A percentile compares a stretch with the other conserved stretches of the same genome.
Evolutionary conservation across 352 stramenopile genomes (phyloP).

Genomic region (Saprolegnia diclina): DNA sequence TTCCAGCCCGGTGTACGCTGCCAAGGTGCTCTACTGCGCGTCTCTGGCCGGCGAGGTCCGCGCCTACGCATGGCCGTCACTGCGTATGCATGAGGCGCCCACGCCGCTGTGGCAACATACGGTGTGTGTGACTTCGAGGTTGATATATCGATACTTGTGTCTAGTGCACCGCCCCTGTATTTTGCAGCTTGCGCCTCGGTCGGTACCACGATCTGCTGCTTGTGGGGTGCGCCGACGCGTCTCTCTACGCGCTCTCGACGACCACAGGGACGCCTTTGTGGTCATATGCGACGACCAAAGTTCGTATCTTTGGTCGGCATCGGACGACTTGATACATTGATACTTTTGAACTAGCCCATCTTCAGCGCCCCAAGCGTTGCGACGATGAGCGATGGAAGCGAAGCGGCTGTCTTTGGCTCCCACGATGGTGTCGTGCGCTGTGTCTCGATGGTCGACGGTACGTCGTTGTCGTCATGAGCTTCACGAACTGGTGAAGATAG

Average conservation of each 20-base stretch:
- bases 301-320: background rate
- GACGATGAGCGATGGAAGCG: no score
- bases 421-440: constrained; percentile 21
- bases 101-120: background rate
- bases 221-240: constrained; percentile 6
- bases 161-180: constrained; percentile 4
- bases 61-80: constrained; percentile 8
- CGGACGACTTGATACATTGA: background rate
- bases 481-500: background rate
- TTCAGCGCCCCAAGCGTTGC: constrained; percentile 12
- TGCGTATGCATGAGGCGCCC: background rate
- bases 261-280: background rate
- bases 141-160: background rate
- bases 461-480: background rate
- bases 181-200: constrained; percentile 1
- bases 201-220: background rate
- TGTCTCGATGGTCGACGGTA: background rate
- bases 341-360: background rate
- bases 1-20: background rate
- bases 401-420: constrained; percentile 4
- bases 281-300: background rate
- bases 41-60: constrained; percentile 1
- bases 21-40: constrained; percentile 4
- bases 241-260: constrained; percentile 9
- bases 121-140: background rate